Percentiles rank a stretch among this genome's conserved stretches.
Evolutionary conservation across 1,284 basidiomycete genomes (phyloP).

Genomic region (Amylostereum areolatum): DNA sequence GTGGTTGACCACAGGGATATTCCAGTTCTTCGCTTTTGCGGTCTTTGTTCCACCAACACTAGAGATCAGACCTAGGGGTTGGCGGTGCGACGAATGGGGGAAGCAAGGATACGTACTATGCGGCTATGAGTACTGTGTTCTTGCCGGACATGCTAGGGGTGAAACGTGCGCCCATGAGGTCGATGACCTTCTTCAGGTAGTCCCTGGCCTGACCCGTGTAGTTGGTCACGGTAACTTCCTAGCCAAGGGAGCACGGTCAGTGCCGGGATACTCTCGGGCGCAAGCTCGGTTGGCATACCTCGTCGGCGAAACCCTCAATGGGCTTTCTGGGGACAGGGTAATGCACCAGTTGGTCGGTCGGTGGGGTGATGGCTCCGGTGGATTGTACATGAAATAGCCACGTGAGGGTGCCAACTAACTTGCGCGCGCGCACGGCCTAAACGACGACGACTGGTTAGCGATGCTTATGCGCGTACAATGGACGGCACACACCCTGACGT

Average conservation of each 20-base stretch:
- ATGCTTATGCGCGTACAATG: conserved; percentile 2
- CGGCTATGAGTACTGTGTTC: conserved; percentile 79
- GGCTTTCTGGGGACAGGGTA: conserved; percentile 43
- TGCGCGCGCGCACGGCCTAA: conserved; percentile 51
- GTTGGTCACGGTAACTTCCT: conserved; percentile 83
- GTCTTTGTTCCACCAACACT: conserved; percentile 72
- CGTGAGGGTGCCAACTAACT: conserved; percentile 70
- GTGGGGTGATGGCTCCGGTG: conserved; percentile 53
- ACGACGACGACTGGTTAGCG: conserved; percentile 1
- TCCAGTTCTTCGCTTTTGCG: conserved; percentile 70
- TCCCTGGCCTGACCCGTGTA: conserved; percentile 82
- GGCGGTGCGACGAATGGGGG: not conserved
- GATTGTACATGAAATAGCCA: conserved; percentile 81
- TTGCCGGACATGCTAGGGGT: conserved; percentile 72
- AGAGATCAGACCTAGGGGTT: not conserved
- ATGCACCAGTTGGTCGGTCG: conserved; percentile 61
- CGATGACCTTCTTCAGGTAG: conserved; percentile 80
- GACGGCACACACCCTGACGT: conserved; percentile 45
- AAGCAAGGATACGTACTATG: conserved; percentile 49
- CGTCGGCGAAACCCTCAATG: conserved; percentile 31
- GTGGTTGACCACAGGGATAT: conserved; percentile 83
- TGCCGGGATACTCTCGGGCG: too few relatives aligned
- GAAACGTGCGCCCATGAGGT: conserved; percentile 71
- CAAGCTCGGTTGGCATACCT: too few relatives aligned
- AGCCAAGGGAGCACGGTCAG: too few relatives aligned